phyloP scores from a whole-genome alignment of 129 eudicot species.

The Artemisia tridentata region DNA sequence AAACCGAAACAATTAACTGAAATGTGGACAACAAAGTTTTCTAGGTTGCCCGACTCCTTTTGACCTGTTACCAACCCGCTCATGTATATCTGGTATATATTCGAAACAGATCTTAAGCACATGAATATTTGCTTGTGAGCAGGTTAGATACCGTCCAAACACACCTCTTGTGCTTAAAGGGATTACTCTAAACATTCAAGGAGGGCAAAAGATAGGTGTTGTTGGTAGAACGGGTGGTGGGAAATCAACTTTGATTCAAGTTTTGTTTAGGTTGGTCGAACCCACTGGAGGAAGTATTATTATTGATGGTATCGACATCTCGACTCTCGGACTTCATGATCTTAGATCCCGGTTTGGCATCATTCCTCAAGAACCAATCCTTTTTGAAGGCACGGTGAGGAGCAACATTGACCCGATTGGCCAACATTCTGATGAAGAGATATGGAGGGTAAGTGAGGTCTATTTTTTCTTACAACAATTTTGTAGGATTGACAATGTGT shows the following conservation, averaged over 20 bases:
- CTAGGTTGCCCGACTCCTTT: too few relatives aligned
- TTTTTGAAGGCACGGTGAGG: conserved; percentile 95
- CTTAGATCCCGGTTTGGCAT: conserved; percentile 94
- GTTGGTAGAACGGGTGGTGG: conserved; percentile 99
- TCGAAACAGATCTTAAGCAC: too few relatives aligned
- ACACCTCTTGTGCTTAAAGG: conserved; percentile 83
- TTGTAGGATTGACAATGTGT: not conserved
- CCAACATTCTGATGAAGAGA: conserved; percentile 76
- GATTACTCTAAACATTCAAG: conserved; percentile 59
- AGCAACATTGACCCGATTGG: conserved; percentile 94
- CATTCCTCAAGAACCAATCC: conserved; percentile 98
- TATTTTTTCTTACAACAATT: not conserved
- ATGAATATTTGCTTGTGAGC: conserved; percentile 23
- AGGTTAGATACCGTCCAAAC: conserved; percentile 85
- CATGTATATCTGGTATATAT: too few relatives aligned
- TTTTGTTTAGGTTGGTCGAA: conserved; percentile 83
- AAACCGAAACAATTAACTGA: too few relatives aligned
- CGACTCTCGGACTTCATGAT: conserved; percentile 81
- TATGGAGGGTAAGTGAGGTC: conserved; percentile 56
- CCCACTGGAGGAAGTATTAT: conserved; percentile 72
- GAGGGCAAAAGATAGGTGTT: conserved; percentile 86
- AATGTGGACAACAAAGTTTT: too few relatives aligned
- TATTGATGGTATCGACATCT: conserved; percentile 72
- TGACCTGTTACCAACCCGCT: too few relatives aligned
- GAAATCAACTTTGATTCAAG: conserved; percentile 88